Evolutionary conservation across 75 land plant genomes (phyloP).

Genomic region (Pinus taeda): DNA sequence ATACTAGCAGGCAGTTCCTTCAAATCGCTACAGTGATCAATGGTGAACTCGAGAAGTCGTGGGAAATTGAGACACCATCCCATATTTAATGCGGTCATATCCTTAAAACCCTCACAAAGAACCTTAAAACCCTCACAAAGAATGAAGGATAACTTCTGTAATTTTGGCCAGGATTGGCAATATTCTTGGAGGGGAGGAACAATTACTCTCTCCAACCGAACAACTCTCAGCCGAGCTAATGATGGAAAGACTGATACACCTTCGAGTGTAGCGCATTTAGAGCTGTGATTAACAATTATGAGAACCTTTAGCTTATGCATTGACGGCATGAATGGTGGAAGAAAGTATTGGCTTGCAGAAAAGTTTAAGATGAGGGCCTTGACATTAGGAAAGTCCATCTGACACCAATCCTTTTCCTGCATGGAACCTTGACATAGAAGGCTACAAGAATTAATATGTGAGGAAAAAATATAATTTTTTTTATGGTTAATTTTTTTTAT

Average conservation of each 20-base stretch:
- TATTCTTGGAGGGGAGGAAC: constrained; percentile 26
- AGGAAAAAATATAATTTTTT: too few relatives aligned
- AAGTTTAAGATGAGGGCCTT: constrained; percentile 64
- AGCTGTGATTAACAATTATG: constrained; percentile 32
- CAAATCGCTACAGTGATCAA: constrained; percentile 53
- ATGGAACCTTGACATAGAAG: constrained; percentile 37
- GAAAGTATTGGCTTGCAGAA: constrained; percentile 33
- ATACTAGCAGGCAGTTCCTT: constrained; percentile 36
- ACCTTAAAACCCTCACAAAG: constrained; percentile 34
- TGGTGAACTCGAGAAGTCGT: constrained; percentile 36
- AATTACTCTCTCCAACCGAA: constrained; percentile 50
- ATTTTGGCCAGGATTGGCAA: constrained; percentile 17
- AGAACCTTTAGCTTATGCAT: constrained; percentile 56
- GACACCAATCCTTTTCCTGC: constrained; percentile 46
- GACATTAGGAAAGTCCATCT: constrained; percentile 50
- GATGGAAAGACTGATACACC: constrained; percentile 32
- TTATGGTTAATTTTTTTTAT: too few relatives aligned
- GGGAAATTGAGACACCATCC: constrained; percentile 22
- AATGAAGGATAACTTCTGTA: constrained; percentile 41
- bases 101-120: constrained; percentile 31
- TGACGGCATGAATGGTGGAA: constrained; percentile 49
- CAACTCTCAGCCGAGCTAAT: constrained; percentile 33
- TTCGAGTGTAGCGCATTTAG: constrained; percentile 21
- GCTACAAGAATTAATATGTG: not conserved
- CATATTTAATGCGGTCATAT: constrained; percentile 7